These are phyloP conservation scores for Trichoderma lentiforme DNA, from an alignment of 2,329 filamentous ascomycete species.

Conservation along the genomic window DNA sequence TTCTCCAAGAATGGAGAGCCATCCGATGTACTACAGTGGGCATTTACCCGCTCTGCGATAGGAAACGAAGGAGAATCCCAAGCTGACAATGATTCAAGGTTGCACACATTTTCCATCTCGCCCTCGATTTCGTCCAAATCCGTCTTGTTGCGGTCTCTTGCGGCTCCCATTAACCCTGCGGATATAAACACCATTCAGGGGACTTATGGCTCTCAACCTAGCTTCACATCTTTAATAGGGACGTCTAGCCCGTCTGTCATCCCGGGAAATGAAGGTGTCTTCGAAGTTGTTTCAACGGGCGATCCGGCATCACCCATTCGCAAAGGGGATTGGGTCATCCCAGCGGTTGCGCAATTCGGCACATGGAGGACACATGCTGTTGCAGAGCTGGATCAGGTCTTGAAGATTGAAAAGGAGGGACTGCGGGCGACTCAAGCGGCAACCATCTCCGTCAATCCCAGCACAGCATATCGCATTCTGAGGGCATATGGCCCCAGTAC, in stretches of 20 bases:
- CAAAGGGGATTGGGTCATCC: constrained; percentile 92
- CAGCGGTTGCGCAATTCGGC: constrained; percentile 76
- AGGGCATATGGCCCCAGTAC: constrained; percentile 64
- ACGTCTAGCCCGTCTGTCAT: constrained; percentile 74
- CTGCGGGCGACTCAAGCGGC: constrained; percentile 75
- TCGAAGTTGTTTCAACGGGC: constrained; percentile 76
- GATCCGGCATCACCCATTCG: constrained; percentile 51
- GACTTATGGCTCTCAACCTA: constrained; percentile 83
- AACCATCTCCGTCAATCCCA: constrained; percentile 88
- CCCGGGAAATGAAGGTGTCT: constrained; percentile 88
- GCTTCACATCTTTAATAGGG: constrained; percentile 71
- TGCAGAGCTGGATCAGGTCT: constrained; percentile 52
- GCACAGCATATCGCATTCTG: constrained; percentile 91
- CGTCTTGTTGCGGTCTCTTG: constrained; percentile 81
- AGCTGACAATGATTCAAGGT: constrained; percentile 34
- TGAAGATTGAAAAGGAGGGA: constrained; percentile 68
- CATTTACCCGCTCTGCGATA: background rate
- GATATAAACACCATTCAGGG: constrained; percentile 98
- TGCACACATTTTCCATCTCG: constrained; percentile 75
- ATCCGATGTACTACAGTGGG: constrained; percentile 62
- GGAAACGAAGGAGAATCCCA: no score
- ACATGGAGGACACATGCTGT: constrained; percentile 94
- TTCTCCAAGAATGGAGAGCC: constrained; percentile 75
- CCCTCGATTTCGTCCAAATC: constrained; percentile 62
- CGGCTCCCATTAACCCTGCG: constrained; percentile 90